Base-by-base conservation (phyloP, 345 rosid genomes). In the Kernera saxatilis region DNA sequence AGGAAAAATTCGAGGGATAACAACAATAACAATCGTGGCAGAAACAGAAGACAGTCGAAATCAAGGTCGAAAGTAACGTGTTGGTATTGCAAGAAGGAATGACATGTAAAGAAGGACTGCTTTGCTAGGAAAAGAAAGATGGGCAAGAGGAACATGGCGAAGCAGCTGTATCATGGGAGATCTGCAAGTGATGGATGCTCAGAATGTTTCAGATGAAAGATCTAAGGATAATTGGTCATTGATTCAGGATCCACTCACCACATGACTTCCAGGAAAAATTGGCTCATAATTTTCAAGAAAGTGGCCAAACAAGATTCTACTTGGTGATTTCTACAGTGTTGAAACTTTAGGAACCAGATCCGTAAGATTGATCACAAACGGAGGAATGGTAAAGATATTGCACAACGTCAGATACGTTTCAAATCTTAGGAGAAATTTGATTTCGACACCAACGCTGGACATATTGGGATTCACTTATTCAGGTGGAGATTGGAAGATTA, bases 201-300 rank as follows among this genome's bases (percentile, higher is more conserved):
- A 1, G 1, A 8, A 5, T 0, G 13, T 35, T 2, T 2, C 11
- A 8, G 39, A 1, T 0, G 12, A 35, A 1, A 1, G 3, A 0
- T 2, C 3, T 8, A 8, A 9, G 3, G 39, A 43, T 0, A 15
- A 6, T 6, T 23, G 57, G 14, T 51, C 0, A 51, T 51, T 8
- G 29, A 41, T 1, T 51, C 56, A 5, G 27, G 17, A 0, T 51
- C 30, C 2, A 12, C 27, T 2, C 19, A 22, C 1, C 29, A 51
- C 6, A 23, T 51, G 57, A 51, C 32, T 0, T 51, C 2, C 0
- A 23, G 57, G 6, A 51, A 1, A 5, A 32, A 51, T 3, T 23
- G 57, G 18, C 23, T 51, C 3, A 3, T 40, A 6, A 51, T 1
- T 21, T 27, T 3, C 0, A 5, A 11, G 44, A 40, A 0, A 14